These are phyloP conservation scores for Nicotiana rustica DNA, from an alignment of 305 asterid genomes.

Conservation along the genomic window DNA sequence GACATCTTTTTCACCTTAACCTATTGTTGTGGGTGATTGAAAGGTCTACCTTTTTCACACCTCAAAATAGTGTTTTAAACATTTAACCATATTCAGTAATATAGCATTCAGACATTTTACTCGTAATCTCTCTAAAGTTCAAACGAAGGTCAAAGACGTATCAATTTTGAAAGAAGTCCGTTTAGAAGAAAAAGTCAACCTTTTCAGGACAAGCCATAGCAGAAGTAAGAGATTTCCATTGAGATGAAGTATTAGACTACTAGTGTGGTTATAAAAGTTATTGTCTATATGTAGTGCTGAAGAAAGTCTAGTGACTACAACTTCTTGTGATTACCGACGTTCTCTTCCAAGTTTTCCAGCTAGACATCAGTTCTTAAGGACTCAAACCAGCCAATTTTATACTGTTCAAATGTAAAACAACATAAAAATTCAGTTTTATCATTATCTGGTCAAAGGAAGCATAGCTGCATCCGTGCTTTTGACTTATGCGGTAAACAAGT, in stretches of 20 bases:
- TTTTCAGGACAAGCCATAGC: not conserved
- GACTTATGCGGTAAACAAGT: not conserved
- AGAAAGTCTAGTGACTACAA: not conserved
- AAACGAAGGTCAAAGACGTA: too few relatives aligned
- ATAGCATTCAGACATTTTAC: conserved; percentile 5
- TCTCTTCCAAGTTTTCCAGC: not conserved
- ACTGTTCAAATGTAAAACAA: not conserved
- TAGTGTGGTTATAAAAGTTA: not conserved
- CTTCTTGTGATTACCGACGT: not conserved
- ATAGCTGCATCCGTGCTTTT: not conserved
- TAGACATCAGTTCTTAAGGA: not conserved
- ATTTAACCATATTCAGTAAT: not conserved
- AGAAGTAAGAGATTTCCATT: not conserved
- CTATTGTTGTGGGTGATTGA: not conserved
- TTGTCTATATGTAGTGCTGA: not conserved
- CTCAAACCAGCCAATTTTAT: not conserved
- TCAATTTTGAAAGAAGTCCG: not conserved
- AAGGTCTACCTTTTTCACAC: not conserved
- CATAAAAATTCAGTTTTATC: not conserved
- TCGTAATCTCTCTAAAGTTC: not conserved
- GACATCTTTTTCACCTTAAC: not conserved
- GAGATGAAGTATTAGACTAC: not conserved
- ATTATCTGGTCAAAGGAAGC: not conserved
- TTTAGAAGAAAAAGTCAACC: not conserved
- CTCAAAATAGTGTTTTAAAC: not conserved